phyloP scores from a whole-genome alignment of 2,329 filamentous ascomycete genomes.

The Setomelanomma holmii region DNA sequence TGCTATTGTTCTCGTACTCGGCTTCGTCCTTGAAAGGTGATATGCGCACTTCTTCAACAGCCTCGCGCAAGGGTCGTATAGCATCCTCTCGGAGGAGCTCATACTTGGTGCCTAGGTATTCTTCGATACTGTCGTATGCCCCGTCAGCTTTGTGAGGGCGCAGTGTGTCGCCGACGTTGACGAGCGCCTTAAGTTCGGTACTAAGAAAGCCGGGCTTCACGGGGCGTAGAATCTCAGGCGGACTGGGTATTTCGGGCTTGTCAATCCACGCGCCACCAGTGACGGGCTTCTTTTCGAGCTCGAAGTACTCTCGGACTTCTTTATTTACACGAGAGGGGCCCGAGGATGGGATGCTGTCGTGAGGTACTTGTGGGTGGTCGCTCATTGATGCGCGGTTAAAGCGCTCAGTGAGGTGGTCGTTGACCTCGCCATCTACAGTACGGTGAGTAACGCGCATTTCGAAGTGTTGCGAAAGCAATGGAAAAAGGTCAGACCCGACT shows the following conservation, averaged over 20 bases:
- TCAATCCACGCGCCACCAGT: constrained; percentile 35
- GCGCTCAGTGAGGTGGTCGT: constrained; percentile 24
- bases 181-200: constrained; percentile 14
- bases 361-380: constrained; percentile 3
- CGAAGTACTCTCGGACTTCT: constrained; percentile 38
- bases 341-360: constrained; percentile 22
- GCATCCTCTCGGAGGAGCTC: constrained; percentile 77
- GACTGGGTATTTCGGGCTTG: constrained; percentile 62
- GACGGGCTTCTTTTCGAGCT: constrained; percentile 21
- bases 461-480: background rate
- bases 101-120: constrained; percentile 78
- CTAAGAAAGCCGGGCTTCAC: constrained; percentile 3
- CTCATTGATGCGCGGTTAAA: constrained; percentile 5
- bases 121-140: constrained; percentile 66
- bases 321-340: constrained; percentile 20
- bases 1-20: constrained; percentile 42
- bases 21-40: constrained; percentile 58
- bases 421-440: constrained; percentile 21
- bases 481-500: too few relatives aligned
- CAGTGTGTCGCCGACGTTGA: constrained; percentile 27
- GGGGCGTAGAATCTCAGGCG: constrained; percentile 56
- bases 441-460: constrained; percentile 8
- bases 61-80: constrained; percentile 71
- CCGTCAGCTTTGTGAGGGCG: constrained; percentile 48
- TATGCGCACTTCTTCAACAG: constrained; percentile 58